These are phyloP conservation scores for Neurospora sp. DNA, from an alignment of 495 filamentous ascomycete species.

Conservation along the genomic window DNA sequence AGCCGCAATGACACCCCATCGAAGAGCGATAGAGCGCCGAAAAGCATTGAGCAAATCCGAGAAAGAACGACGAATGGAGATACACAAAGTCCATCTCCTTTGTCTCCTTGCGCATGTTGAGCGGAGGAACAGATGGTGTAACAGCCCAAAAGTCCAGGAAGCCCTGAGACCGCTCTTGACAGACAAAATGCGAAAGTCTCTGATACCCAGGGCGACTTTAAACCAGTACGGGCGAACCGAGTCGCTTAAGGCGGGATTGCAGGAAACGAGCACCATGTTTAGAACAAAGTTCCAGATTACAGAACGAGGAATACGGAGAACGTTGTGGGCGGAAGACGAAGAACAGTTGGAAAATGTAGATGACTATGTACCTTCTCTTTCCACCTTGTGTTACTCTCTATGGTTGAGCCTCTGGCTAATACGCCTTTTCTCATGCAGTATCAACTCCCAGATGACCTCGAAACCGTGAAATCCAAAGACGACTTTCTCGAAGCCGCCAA, in stretches of 20 bases:
- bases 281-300: slow-evolving; percentile 56
- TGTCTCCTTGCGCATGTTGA: slow-evolving; percentile 69
- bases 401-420: slow-evolving; percentile 13
- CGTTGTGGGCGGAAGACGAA: slow-evolving; percentile 61
- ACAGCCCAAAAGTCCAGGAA: slow-evolving; percentile 55
- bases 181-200: slow-evolving; percentile 46
- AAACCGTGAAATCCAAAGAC: slow-evolving; percentile 43
- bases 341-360: slow-evolving; percentile 47
- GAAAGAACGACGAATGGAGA: slow-evolving; percentile 57
- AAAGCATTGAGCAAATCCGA: slow-evolving; percentile 61
- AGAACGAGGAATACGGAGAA: slow-evolving; percentile 55
- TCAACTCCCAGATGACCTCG: slow-evolving; percentile 42
- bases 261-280: slow-evolving; percentile 58
- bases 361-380: slow-evolving; percentile 7
- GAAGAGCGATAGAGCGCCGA: slow-evolving; percentile 32
- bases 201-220: slow-evolving; percentile 53
- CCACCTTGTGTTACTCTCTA: not conserved
- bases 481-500: slow-evolving; percentile 65
- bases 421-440: slow-evolving; percentile 24
- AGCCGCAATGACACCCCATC: slow-evolving; percentile 23
- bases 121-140: slow-evolving; percentile 80
- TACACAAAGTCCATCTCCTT: slow-evolving; percentile 80
- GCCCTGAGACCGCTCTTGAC: slow-evolving; percentile 51
- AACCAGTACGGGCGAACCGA: slow-evolving; percentile 62
- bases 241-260: slow-evolving; percentile 69